These are phyloP conservation scores for Hanseniaspora taiwanica DNA, from an alignment of 805 yeast genomes.

Conservation along the genomic window DNA sequence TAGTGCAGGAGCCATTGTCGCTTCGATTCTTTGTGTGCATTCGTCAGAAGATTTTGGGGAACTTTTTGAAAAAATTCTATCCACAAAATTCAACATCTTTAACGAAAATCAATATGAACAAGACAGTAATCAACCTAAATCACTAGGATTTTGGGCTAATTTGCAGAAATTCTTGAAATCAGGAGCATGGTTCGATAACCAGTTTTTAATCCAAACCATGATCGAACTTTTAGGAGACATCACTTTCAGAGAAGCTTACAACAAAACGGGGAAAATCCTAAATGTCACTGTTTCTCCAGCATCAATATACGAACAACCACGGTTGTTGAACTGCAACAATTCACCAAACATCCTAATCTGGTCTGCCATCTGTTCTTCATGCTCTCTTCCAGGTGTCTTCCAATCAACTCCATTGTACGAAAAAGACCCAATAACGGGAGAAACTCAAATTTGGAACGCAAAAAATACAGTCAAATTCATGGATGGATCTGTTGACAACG, in stretches of 20 bases:
- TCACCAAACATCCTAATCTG: conserved; percentile 73
- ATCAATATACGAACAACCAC: conserved; percentile 80
- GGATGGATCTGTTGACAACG: conserved; percentile 94
- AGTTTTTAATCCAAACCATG: conserved; percentile 61
- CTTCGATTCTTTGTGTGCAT: conserved; percentile 74
- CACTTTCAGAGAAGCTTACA: conserved; percentile 89
- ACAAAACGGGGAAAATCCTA: conserved; percentile 83
- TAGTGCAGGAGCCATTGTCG: conserved; percentile 92
- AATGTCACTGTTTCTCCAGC: conserved; percentile 92
- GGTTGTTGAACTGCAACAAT: conserved; percentile 64
- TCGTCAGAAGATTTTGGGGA: conserved; percentile 54
- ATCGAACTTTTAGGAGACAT: conserved; percentile 70
- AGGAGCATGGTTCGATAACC: conserved; percentile 82
- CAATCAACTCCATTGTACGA: conserved; percentile 78
- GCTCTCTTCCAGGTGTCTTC: conserved; percentile 87
- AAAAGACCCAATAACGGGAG: conserved; percentile 62
- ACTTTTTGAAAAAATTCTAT: conserved; percentile 36
- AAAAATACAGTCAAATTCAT: conserved; percentile 61
- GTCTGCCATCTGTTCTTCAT: conserved; percentile 89
- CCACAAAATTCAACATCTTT: conserved; percentile 38
- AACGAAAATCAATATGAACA: conserved; percentile 40
- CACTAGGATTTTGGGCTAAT: conserved; percentile 17
- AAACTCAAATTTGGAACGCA: conserved; percentile 65
- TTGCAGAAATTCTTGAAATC: conserved; percentile 42
- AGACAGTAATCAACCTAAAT: conserved; percentile 17